Evolutionary conservation across 257 asterid genomes (phyloP).

Genomic region (Ajuga chamaepitys): DNA sequence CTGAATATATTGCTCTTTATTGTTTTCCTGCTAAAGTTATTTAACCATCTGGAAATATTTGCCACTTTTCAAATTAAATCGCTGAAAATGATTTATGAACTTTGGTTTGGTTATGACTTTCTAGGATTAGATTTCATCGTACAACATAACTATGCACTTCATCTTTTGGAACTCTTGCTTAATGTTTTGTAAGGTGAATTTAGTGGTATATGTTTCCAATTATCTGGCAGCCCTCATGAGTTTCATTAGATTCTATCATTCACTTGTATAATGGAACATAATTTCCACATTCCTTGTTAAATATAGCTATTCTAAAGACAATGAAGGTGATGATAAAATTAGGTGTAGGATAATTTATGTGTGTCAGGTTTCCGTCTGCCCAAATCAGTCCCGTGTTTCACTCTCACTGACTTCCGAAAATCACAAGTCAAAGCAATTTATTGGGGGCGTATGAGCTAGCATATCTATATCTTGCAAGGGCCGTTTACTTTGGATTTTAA

Average conservation of each 20-base stretch:
- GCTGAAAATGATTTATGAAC: neutral
- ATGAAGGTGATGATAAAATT: neutral
- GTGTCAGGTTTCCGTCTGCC: neutral
- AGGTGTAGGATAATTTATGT: neutral
- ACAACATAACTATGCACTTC: neutral
- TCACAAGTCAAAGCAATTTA: neutral
- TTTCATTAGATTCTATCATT: neutral
- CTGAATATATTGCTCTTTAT: neutral
- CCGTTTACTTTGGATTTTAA: too few relatives aligned
- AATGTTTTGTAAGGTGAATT: neutral
- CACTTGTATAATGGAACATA: too few relatives aligned
- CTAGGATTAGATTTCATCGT: neutral
- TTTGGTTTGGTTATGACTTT: neutral
- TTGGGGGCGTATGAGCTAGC: neutral
- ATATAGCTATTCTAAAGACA: neutral
- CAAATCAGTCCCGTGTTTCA: neutral
- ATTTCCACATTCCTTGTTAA: too few relatives aligned
- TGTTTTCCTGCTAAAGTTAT: neutral
- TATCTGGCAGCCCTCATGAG: neutral
- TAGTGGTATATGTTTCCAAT: neutral
- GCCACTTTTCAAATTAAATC: neutral
- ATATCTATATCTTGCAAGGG: neutral
- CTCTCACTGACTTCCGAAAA: neutral
- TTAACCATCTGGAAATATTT: neutral
- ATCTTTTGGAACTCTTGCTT: neutral